Evolutionary conservation across 2,329 filamentous ascomycete species (phyloP), one percentile per base, ranked within the genome.

Genomic region (Sporothrix brasiliensis): DNA sequence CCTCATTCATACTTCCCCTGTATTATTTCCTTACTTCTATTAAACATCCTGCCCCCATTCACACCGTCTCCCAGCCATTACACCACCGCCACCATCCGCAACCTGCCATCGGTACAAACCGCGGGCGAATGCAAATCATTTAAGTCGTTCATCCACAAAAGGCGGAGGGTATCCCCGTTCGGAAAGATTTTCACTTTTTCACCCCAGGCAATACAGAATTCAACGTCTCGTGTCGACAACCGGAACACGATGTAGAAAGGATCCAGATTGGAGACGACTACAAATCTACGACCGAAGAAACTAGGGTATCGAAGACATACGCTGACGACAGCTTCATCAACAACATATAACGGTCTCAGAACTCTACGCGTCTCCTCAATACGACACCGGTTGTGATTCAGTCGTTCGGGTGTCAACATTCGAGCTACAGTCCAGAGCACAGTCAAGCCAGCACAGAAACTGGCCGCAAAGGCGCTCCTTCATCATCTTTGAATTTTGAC

Each of bases 141-240:
- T 58, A 56, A 56, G 19, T 56, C 49, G 19, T 67, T 65, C 24
- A 50, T 27, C 69, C 66, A 63, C 69, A 71, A 71, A 70, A 71
- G 69, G 50, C 69, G 69, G 69, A 71, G 49, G 41, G 13, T 14
- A 27, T 41, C 69, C 68, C 56, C 69, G 56, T 58, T 65, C 50
- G 66, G 66, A 68, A 54, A 65, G 54, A 63, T 47, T 70, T 54
- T 68, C 39, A 41, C 49, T 66, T 39, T 39, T 41, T 69, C 47
- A 61, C 52, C 54, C 41, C 19, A 39, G 49, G 7, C 50, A 27
- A 34, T 10, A 3, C 24, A 34, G 7, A 34, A 34, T 47, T 9
- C 21, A n/a, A 19, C 52, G 50, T 50, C 54, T 44, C 67, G 44
- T 54, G 41, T 21, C 56, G 63, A 60, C 56, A 21, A 21, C 39